These are phyloP conservation scores for Leccinum truebloodii DNA, from an alignment of 768 basidiomycete genomes.

Conservation along the genomic window DNA sequence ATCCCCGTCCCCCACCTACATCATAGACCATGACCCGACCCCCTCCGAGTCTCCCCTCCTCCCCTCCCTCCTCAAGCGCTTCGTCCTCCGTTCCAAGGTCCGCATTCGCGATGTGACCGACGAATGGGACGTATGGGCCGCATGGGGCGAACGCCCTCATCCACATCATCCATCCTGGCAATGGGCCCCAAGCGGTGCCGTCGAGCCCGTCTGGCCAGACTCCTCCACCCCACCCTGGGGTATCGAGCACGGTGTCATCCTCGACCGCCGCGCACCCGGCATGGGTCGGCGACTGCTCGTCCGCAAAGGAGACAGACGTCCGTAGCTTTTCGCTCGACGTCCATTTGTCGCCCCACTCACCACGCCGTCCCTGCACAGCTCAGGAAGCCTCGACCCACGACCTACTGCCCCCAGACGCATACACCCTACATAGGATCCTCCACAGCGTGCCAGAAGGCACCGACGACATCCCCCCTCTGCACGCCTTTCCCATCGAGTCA, in stretches of 20 bases:
- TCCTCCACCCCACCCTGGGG: constrained; percentile 61
- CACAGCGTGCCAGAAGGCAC: constrained; percentile 89
- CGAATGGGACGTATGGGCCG: constrained; percentile 79
- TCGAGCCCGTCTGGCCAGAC: constrained; percentile 73
- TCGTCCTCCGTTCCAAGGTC: constrained; percentile 87
- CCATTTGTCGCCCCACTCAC: not conserved
- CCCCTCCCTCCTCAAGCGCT: constrained; percentile 73
- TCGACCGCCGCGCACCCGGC: constrained; percentile 69
- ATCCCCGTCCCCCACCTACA: constrained; percentile 51
- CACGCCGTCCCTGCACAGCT: constrained; percentile 38
- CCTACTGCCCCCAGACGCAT: constrained; percentile 51
- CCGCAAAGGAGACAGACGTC: constrained; percentile 71
- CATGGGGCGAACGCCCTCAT: constrained; percentile 60
- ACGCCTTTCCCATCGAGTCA: constrained; percentile 91
- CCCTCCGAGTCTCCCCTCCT: constrained; percentile 61
- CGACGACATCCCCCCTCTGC: constrained; percentile 70
- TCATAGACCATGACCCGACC: constrained; percentile 72
- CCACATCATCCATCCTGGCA: constrained; percentile 48
- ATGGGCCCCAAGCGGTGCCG: constrained; percentile 67
- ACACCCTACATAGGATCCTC: constrained; percentile 74
- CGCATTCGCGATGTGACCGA: constrained; percentile 75
- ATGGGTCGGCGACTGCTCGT: constrained; percentile 79
- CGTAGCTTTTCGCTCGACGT: constrained; percentile 35
- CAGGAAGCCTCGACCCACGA: constrained; percentile 60
- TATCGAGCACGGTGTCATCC: constrained; percentile 46